Evolutionary conservation across 805 yeast genomes (phyloP).

Genomic region (Yamadazyma nakazawae): DNA sequence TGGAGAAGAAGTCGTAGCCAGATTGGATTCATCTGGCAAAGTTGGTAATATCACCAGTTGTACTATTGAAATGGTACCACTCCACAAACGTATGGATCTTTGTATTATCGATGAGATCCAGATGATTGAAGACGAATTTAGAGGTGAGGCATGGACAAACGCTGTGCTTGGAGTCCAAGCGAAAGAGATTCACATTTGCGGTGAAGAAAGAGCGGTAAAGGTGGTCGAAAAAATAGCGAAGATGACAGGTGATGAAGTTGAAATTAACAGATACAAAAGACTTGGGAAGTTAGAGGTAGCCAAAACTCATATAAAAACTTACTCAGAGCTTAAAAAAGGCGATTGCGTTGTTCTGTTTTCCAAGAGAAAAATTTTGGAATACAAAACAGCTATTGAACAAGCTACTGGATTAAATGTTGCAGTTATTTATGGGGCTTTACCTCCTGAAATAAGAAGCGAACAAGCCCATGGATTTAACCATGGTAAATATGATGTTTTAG

Average conservation of each 20-base stretch:
- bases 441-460: conserved; percentile 87
- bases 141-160: conserved; percentile 96
- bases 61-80: conserved; percentile 91
- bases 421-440: conserved; percentile 90
- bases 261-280: conserved; percentile 68
- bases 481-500: conserved; percentile 77
- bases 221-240: conserved; percentile 55
- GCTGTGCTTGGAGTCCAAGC: conserved; percentile 87
- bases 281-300: conserved; percentile 68
- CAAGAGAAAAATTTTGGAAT: conserved; percentile 63
- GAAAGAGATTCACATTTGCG: conserved; percentile 86
- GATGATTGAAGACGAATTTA: conserved; percentile 73
- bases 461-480: conserved; percentile 78
- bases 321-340: conserved; percentile 54
- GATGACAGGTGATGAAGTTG: conserved; percentile 77
- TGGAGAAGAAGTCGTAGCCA: conserved; percentile 89
- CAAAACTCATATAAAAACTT: conserved; percentile 23
- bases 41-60: conserved; percentile 79
- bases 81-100: conserved; percentile 66
- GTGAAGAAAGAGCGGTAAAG: conserved; percentile 83
- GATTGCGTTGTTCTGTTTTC: conserved; percentile 91
- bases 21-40: conserved; percentile 64
- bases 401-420: conserved; percentile 68
- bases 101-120: conserved; percentile 95
- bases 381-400: conserved; percentile 67